phyloP scores from a whole-genome alignment of 2,329 filamentous ascomycete genomes.

The Aaosphaeria arxii region DNA sequence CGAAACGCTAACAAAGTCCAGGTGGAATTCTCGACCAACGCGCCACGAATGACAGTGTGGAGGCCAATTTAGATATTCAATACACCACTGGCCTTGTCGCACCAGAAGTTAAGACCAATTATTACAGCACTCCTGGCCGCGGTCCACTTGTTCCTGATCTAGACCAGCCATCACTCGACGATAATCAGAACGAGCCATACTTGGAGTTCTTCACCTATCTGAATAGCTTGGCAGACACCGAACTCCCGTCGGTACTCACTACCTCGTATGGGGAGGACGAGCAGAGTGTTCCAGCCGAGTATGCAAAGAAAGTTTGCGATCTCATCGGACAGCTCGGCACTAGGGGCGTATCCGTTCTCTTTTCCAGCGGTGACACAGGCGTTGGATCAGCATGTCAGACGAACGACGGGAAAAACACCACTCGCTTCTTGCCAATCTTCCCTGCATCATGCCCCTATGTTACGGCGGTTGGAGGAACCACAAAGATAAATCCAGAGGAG shows the following conservation, averaged over 20 bases:
- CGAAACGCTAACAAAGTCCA: slow-evolving; percentile 5
- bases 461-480: slow-evolving; percentile 45
- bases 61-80: slow-evolving; percentile 52
- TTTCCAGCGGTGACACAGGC: slow-evolving; percentile 39
- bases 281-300: slow-evolving; percentile 36
- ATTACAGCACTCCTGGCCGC: slow-evolving; percentile 48
- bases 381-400: slow-evolving; percentile 43
- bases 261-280: slow-evolving; percentile 42
- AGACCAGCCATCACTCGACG: slow-evolving; percentile 40
- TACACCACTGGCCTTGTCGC: slow-evolving; percentile 46
- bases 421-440: slow-evolving; percentile 45
- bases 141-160: slow-evolving; percentile 47
- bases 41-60: slow-evolving; percentile 39
- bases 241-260: slow-evolving; percentile 37
- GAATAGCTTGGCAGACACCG: slow-evolving; percentile 24
- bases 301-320: slow-evolving; percentile 38
- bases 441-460: slow-evolving; percentile 49
- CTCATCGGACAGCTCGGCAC: slow-evolving; percentile 40
- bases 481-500: slow-evolving; percentile 37
- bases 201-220: slow-evolving; percentile 40
- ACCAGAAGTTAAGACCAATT: slow-evolving; percentile 42
- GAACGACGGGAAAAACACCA: slow-evolving; percentile 45
- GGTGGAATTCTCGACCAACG: slow-evolving; percentile 32
- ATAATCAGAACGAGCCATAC: slow-evolving; percentile 49
- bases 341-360: slow-evolving; percentile 40